Conservation (phyloP, 495 filamentous ascomycete genomes). For the Chaetomium cochliodes region DNA sequence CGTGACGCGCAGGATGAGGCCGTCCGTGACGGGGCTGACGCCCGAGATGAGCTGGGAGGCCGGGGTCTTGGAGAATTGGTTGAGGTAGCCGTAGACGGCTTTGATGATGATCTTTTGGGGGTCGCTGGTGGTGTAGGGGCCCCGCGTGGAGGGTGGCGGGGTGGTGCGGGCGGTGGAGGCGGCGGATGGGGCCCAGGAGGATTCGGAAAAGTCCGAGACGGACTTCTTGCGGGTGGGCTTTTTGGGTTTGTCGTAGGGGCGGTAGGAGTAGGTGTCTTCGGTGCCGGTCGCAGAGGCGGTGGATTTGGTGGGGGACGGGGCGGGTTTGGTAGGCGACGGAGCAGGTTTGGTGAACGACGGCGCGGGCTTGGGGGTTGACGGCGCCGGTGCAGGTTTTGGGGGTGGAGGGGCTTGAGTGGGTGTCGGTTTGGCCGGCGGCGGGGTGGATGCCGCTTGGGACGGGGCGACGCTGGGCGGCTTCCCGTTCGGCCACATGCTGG, state of each 20-base stretch:
- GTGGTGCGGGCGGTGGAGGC: constrained; percentile 81
- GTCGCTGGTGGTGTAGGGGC: constrained; percentile 77
- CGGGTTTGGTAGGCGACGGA: constrained; percentile 19
- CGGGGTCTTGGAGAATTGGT: constrained; percentile 75
- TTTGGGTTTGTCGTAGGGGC: constrained; percentile 77
- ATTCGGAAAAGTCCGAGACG: constrained; percentile 72
- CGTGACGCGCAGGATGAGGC: constrained; percentile 77
- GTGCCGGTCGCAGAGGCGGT: constrained; percentile 56
- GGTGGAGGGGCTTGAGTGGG: constrained; percentile 20
- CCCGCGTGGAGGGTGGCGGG: constrained; percentile 73
- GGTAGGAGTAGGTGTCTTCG: constrained; percentile 71
- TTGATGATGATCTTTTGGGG: constrained; percentile 92
- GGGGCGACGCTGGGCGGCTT: constrained; percentile 40
- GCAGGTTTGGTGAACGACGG: constrained; percentile 32
- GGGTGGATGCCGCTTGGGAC: constrained; percentile 23
- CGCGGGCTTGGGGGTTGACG: constrained; percentile 20
- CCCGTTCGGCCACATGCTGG: constrained; percentile 56
- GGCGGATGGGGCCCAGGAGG: constrained; percentile 76
- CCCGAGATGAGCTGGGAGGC: constrained; percentile 77
- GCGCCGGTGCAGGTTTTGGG: constrained; percentile 15
- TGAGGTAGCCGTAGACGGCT: constrained; percentile 87
- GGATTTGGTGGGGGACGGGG: constrained; percentile 35
- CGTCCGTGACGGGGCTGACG: constrained; percentile 75
- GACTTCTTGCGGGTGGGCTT: constrained; percentile 52
- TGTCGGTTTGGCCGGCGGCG: constrained; percentile 17